These are phyloP conservation scores for Aspergillus saccharolyticus DNA, from an alignment of 495 filamentous ascomycete species.

Conservation along the genomic window DNA sequence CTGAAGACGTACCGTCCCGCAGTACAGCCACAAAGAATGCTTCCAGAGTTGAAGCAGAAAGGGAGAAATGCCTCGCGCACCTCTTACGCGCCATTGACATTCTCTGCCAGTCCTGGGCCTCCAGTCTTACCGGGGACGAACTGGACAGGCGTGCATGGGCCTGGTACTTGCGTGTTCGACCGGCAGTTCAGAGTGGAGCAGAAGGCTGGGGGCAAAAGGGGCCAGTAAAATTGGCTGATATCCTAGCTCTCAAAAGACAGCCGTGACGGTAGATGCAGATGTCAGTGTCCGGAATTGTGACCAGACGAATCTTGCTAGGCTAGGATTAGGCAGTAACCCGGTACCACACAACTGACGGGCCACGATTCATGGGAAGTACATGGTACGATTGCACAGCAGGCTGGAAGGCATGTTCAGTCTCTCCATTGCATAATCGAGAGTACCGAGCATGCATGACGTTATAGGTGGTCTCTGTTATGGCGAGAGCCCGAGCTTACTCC, in stretches of 20 bases:
- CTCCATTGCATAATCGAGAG: background rate
- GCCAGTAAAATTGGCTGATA: slow-evolving; percentile 56
- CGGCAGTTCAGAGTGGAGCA: slow-evolving; percentile 64
- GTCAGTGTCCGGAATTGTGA: background rate
- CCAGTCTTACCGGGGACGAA: slow-evolving; percentile 51
- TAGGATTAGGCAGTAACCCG: background rate
- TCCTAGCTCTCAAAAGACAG: slow-evolving; percentile 57
- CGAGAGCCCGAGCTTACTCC: background rate
- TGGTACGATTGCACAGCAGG: no score
- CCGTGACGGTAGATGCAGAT: slow-evolving; percentile 11
- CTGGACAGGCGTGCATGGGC: slow-evolving; percentile 70
- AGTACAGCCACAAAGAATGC: slow-evolving; percentile 10
- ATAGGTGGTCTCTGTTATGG: background rate
- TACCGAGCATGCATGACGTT: background rate
- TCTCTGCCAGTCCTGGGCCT: slow-evolving; percentile 65
- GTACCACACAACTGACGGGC: background rate
- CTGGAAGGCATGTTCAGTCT: background rate
- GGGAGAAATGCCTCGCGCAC: slow-evolving; percentile 59
- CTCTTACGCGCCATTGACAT: slow-evolving; percentile 63
- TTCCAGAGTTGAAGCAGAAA: slow-evolving; percentile 46
- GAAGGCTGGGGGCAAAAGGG: slow-evolving; percentile 81
- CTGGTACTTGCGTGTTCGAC: slow-evolving; percentile 73
- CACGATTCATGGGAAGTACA: no score
- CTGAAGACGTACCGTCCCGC: background rate
- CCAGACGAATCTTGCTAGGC: background rate